These are phyloP conservation scores for Tetrapisispora pingtungensis DNA, from an alignment of 805 yeast genomes.

Conservation along the genomic window DNA sequence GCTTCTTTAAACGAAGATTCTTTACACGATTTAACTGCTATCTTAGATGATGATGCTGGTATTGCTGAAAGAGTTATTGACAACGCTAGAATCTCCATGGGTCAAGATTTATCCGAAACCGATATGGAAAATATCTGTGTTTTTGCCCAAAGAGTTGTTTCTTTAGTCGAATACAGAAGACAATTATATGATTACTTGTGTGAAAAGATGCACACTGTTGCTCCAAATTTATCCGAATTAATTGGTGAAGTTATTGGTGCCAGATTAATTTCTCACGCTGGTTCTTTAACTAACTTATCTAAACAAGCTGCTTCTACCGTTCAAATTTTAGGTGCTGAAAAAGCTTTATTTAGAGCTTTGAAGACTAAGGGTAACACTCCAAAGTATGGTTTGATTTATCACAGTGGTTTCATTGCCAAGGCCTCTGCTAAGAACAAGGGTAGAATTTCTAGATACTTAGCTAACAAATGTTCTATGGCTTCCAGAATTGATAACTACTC, in stretches of 20 bases:
- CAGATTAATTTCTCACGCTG: conserved; percentile 95
- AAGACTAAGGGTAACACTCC: conserved; percentile 97
- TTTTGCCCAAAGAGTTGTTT: conserved; percentile 89
- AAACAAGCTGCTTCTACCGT: conserved; percentile 99
- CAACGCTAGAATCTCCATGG: conserved; percentile 96
- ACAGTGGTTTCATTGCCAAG: conserved; percentile 86
- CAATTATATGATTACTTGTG: conserved; percentile 75
- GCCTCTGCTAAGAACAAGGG: conserved; percentile 97
- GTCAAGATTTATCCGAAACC: conserved; percentile 91
- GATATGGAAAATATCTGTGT: conserved; percentile 87
- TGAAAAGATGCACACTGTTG: conserved; percentile 95
- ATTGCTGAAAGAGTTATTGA: conserved; percentile 85
- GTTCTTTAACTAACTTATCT: conserved; percentile 90
- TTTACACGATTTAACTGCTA: conserved; percentile 81
- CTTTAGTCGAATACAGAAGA: conserved; percentile 82
- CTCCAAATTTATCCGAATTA: conserved; percentile 92
- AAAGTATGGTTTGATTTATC: conserved; percentile 90
- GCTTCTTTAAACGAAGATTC: conserved; percentile 68
- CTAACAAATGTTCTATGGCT: conserved; percentile 98
- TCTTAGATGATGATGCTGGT: conserved; percentile 82
- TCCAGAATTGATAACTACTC: conserved; percentile 97
- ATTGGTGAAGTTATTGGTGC: conserved; percentile 99
- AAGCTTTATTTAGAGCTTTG: conserved; percentile 91
- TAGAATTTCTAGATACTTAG: conserved; percentile 95
- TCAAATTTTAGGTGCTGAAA: conserved; percentile 95